Evolutionary conservation across 2,329 filamentous ascomycete genomes (phyloP), one percentile per base, ranked within the genome.

Genomic region (Fusarium luffae): DNA sequence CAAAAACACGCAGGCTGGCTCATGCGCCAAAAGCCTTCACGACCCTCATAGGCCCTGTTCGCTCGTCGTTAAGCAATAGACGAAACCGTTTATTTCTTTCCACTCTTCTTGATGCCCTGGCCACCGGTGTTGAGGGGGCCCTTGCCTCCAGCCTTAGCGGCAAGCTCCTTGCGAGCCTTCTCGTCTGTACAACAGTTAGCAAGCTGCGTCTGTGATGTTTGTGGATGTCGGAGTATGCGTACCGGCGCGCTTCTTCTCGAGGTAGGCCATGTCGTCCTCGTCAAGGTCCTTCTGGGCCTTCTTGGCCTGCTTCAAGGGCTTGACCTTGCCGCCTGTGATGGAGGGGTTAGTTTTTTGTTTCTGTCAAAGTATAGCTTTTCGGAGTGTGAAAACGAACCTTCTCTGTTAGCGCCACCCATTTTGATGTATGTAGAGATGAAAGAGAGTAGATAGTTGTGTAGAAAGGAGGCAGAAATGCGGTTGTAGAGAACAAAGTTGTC

Each of bases 101-200:
- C 94, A 68, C 92, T 96, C 89, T 97, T 98, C 90, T 98, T 98
- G 85, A 98, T 97, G 68, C 93, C 94, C 83, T 97, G 93, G 50
- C 86, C 82, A 34, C 93, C 94, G 32, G 89, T 91, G 83, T 94
- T 94, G 79, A 98, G 80, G 40, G 95, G 94, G 5, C 95, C 95
- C 84, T 97, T 97, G 81, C 92, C 92, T 76, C 92, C 91, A 47
- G 92, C 91, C 84, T 93, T 92, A 66, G 90, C 86, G n/a, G 91
- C 89, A 82, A 97, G 79, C 12, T 94, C 93, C 84, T 97, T 95
- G 82, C 90, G 91, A 47, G 92, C 92, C 86, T 94, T 93, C 78
- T 93, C 92, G 75, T 94, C 93, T 92, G 75, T 72, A 32, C n/a
- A 4, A 3, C 30, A 47, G 21, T 77, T 47, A 76, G 73, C 43